These are phyloP conservation scores for Moesziomyces aphidis DNA, from an alignment of 1,284 basidiomycete species.

Conservation along the genomic window DNA sequence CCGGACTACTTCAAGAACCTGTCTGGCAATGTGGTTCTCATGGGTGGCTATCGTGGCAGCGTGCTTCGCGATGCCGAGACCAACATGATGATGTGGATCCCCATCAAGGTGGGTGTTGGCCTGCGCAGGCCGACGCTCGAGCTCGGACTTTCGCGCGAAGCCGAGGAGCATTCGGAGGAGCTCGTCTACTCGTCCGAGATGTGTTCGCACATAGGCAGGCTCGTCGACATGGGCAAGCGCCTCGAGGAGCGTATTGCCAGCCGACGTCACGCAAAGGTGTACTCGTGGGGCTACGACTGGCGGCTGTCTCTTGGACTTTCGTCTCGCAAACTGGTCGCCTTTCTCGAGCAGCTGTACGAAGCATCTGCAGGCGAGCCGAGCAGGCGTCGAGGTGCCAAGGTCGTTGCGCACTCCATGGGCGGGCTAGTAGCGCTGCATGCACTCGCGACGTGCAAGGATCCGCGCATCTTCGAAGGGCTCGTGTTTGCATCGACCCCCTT, in stretches of 20 bases:
- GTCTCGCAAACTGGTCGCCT: slow-evolving; percentile 18
- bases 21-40: slow-evolving; percentile 63
- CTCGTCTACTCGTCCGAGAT: slow-evolving; percentile 60
- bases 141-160: slow-evolving; percentile 56
- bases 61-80: slow-evolving; percentile 63
- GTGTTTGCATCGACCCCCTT: slow-evolving; percentile 67
- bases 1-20: slow-evolving; percentile 58
- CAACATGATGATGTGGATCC: slow-evolving; percentile 63
- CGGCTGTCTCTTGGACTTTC: slow-evolving; percentile 41
- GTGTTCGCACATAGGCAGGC: slow-evolving; percentile 56
- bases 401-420: slow-evolving; percentile 68
- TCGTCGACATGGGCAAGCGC: slow-evolving; percentile 64
- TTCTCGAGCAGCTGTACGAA: slow-evolving; percentile 48
- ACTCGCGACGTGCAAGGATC: slow-evolving; percentile 55
- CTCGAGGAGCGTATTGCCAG: slow-evolving; percentile 49
- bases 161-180: slow-evolving; percentile 54
- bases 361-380: slow-evolving; percentile 21
- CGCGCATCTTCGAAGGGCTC: slow-evolving; percentile 63
- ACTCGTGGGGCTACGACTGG: slow-evolving; percentile 67
- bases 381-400: slow-evolving; percentile 59
- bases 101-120: slow-evolving; percentile 63
- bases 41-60: slow-evolving; percentile 67
- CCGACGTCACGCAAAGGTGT: slow-evolving; percentile 50
- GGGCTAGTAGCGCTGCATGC: slow-evolving; percentile 67
- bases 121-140: slow-evolving; percentile 61